phyloP scores from a whole-genome alignment of 2,329 filamentous ascomycete species.

The Exserohilum turcica region DNA sequence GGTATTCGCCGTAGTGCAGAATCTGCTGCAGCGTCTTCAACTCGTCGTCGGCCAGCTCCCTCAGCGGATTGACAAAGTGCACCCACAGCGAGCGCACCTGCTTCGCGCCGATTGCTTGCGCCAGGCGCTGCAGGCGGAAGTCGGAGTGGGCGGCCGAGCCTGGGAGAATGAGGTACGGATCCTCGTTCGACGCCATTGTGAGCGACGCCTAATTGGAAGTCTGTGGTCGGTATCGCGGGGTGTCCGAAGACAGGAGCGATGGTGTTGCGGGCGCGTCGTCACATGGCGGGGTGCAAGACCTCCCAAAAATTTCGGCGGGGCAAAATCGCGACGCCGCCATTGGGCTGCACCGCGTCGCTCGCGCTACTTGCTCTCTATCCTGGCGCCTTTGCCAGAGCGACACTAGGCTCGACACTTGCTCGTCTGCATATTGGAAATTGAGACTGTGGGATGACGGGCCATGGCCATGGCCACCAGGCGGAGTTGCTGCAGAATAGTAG shows the following conservation, averaged over 20 bases:
- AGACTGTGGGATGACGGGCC: not conserved
- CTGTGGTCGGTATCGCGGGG: conserved; percentile 14
- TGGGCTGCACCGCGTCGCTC: not conserved
- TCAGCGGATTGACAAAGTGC: conserved; percentile 55
- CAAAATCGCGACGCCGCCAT: not conserved
- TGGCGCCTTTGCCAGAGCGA: not conserved
- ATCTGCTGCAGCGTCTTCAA: conserved; percentile 62
- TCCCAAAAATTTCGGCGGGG: conserved; percentile 23
- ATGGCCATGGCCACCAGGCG: not conserved
- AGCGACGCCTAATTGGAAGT: conserved; percentile 17
- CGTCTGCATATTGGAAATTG: not conserved
- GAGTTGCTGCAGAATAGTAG: too few species aligned
- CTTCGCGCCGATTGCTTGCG: conserved; percentile 53
- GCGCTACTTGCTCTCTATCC: not conserved
- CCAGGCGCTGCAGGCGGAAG: conserved; percentile 55
- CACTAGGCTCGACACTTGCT: not conserved
- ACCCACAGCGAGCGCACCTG: conserved; percentile 58
- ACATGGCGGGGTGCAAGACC: conserved; percentile 16
- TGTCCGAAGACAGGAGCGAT: conserved; percentile 25
- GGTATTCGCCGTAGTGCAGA: conserved; percentile 64
- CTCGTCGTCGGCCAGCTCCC: conserved; percentile 51
- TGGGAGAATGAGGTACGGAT: conserved; percentile 53
- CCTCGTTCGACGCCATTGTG: conserved; percentile 40
- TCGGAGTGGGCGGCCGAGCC: conserved; percentile 62
- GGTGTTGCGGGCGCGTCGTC: conserved; percentile 11